Evolutionary conservation across 257 asterid species (phyloP).

Genomic region (Phtheirospermum japonicum): DNA sequence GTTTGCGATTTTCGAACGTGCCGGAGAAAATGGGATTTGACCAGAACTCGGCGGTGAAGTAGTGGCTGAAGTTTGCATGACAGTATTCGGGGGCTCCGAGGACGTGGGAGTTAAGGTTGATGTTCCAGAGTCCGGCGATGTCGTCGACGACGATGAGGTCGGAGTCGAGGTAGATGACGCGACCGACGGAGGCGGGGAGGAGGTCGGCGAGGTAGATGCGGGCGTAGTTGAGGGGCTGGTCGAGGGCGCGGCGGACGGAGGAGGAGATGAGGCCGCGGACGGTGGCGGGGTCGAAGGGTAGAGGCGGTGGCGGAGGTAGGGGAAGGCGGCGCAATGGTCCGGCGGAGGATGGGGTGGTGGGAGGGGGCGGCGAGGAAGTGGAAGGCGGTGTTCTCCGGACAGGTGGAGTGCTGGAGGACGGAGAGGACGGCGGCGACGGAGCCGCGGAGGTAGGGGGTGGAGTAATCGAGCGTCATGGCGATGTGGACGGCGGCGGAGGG

Average conservation of each 20-base stretch:
- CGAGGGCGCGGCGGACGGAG: constrained; percentile 86
- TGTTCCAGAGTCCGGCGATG: constrained; percentile 57
- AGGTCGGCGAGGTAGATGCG: constrained; percentile 83
- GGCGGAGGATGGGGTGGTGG: constrained; percentile 54
- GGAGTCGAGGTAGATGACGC: constrained; percentile 24
- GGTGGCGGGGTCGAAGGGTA: constrained; percentile 60
- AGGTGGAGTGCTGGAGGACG: constrained; percentile 79
- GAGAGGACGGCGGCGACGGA: constrained; percentile 86
- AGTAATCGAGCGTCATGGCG: constrained; percentile 82
- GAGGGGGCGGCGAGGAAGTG: constrained; percentile 63
- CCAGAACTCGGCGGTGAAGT: constrained; percentile 79
- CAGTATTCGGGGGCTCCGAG: constrained; percentile 86
- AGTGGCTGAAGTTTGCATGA: constrained; percentile 71
- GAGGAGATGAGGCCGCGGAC: constrained; percentile 75
- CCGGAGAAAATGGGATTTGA: constrained; percentile 39
- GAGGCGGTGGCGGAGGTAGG: constrained; percentile 68
- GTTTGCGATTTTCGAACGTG: constrained; percentile 38
- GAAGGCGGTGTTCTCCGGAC: constrained; percentile 80
- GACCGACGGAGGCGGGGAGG: constrained; percentile 50
- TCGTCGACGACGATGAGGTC: constrained; percentile 49
- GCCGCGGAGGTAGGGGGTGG: constrained; percentile 92
- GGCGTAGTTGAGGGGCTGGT: constrained; percentile 87
- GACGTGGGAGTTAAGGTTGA: constrained; percentile 48
- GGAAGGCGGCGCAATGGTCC: constrained; percentile 68
- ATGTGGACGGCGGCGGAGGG: constrained; percentile 55